Evolutionary conservation across 1,284 basidiomycete genomes (phyloP).

Genomic region (Tylopilus sp.): DNA sequence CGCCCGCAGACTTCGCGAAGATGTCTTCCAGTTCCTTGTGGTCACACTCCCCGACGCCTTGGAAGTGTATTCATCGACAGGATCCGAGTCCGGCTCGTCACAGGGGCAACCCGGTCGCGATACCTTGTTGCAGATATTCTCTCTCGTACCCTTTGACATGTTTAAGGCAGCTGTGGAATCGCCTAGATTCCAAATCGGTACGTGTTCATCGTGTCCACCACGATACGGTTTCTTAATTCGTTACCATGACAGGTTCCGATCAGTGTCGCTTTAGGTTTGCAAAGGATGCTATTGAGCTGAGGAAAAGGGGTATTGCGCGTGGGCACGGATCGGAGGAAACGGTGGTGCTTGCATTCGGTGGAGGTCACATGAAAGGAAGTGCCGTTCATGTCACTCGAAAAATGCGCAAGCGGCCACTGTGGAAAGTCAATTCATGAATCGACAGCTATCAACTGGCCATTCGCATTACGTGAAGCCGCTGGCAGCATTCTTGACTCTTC

Average conservation of each 20-base stretch:
- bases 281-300: slow-evolving; percentile 78
- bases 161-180: slow-evolving; percentile 79
- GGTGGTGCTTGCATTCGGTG: slow-evolving; percentile 81
- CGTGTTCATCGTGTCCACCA: slow-evolving; percentile 27
- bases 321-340: slow-evolving; percentile 71
- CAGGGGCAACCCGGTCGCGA: slow-evolving; percentile 51
- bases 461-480: slow-evolving; percentile 29
- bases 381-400: slow-evolving; percentile 84
- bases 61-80: slow-evolving; percentile 42
- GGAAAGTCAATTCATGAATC: slow-evolving; percentile 73
- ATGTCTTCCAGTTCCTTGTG: slow-evolving; percentile 74
- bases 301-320: slow-evolving; percentile 65
- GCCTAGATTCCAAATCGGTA: slow-evolving; percentile 72
- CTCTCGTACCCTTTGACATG: slow-evolving; percentile 75
- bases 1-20: slow-evolving; percentile 62
- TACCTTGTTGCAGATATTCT: slow-evolving; percentile 64
- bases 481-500: slow-evolving; percentile 16
- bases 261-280: slow-evolving; percentile 86
- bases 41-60: slow-evolving; percentile 65
- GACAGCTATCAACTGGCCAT: slow-evolving; percentile 15
- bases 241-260: slow-evolving; percentile 56
- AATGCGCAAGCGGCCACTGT: slow-evolving; percentile 74
- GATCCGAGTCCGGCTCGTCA: slow-evolving; percentile 37
- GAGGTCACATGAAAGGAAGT: slow-evolving; percentile 62
- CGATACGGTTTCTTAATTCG: slow-evolving; percentile 10